These are phyloP conservation scores for Herpotrichia juniperi DNA, from an alignment of 2,329 filamentous ascomycete genomes.

Conservation along the genomic window DNA sequence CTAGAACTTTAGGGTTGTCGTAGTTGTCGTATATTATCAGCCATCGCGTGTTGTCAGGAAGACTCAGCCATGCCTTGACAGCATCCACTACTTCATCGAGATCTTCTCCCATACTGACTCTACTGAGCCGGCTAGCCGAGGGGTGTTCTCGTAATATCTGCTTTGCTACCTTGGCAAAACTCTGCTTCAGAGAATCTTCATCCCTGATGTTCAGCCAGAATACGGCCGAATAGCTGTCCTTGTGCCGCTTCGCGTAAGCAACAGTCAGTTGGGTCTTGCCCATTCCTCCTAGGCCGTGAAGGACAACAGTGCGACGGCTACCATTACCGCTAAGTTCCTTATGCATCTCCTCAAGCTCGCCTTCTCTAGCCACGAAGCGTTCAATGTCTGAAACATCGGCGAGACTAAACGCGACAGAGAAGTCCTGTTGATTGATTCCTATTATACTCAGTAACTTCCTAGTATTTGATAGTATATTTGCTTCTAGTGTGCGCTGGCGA, in stretches of 20 bases:
- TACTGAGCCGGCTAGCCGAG: slow-evolving; percentile 20
- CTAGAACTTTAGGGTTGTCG: slow-evolving; percentile 41
- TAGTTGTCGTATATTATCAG: slow-evolving; percentile 47
- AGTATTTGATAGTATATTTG: too few species aligned
- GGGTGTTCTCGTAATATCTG: slow-evolving; percentile 22
- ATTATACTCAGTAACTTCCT: too few species aligned
- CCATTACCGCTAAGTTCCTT: slow-evolving; percentile 25
- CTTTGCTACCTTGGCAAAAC: slow-evolving; percentile 3
- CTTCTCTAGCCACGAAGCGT: slow-evolving; percentile 38
- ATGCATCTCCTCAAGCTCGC: slow-evolving; percentile 37
- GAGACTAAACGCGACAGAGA: slow-evolving; percentile 36
- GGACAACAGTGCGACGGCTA: slow-evolving; percentile 34
- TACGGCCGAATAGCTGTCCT: slow-evolving; percentile 6
- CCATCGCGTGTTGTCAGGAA: slow-evolving; percentile 42
- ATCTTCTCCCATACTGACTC: slow-evolving; percentile 19
- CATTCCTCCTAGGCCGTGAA: too few species aligned
- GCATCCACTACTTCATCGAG: slow-evolving; percentile 27
- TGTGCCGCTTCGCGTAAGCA: slow-evolving; percentile 3
- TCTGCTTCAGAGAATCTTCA: slow-evolving; percentile 7
- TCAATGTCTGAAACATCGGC: slow-evolving; percentile 27
- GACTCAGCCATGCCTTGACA: slow-evolving; percentile 46
- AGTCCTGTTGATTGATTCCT: too few species aligned
- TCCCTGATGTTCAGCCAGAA: slow-evolving; percentile 13
- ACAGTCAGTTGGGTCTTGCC: slow-evolving; percentile 23
- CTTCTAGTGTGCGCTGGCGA: too few species aligned